phyloP scores from a whole-genome alignment of 2,329 filamentous ascomycete genomes.

The Trichophyton benhamiae region DNA sequence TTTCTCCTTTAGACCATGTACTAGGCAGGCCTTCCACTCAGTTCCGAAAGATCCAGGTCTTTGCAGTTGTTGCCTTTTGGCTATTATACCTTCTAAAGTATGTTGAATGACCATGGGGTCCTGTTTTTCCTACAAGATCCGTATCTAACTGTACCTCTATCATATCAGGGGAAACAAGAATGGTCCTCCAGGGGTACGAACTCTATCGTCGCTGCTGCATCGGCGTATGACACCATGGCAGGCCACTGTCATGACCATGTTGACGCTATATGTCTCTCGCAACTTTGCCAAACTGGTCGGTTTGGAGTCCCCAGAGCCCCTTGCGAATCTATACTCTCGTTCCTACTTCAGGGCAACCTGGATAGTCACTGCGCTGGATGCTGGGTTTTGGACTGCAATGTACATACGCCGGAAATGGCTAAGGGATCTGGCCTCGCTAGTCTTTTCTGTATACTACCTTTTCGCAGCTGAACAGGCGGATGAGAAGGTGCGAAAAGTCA shows the following conservation, averaged over 20 bases:
- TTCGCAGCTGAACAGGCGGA: constrained; percentile 88
- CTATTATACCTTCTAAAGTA: constrained; percentile 68
- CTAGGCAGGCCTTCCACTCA: constrained; percentile 80
- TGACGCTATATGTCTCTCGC: constrained; percentile 80
- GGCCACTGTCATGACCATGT: constrained; percentile 70
- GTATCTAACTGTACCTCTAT: background rate
- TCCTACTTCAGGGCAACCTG: constrained; percentile 94
- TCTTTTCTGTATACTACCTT: constrained; percentile 83
- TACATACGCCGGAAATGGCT: constrained; percentile 68
- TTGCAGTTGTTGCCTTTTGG: constrained; percentile 87
- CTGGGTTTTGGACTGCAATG: constrained; percentile 98
- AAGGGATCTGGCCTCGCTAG: constrained; percentile 66
- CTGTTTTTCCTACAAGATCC: background rate
- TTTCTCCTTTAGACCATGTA: constrained; percentile 57
- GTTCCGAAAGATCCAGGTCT: constrained; percentile 83
- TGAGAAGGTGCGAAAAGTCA: constrained; percentile 87
- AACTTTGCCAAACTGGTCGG: constrained; percentile 91
- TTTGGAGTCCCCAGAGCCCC: constrained; percentile 80
- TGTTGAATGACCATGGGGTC: constrained; percentile 13
- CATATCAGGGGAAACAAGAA: constrained; percentile 64
- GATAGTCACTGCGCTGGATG: constrained; percentile 87
- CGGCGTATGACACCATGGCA: constrained; percentile 76
- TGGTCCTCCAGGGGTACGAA: constrained; percentile 66
- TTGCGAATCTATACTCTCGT: constrained; percentile 85
- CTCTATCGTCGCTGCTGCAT: constrained; percentile 59